phyloP scores from a whole-genome alignment of 768 basidiomycete genomes.

The Termitomyces heimii region DNA sequence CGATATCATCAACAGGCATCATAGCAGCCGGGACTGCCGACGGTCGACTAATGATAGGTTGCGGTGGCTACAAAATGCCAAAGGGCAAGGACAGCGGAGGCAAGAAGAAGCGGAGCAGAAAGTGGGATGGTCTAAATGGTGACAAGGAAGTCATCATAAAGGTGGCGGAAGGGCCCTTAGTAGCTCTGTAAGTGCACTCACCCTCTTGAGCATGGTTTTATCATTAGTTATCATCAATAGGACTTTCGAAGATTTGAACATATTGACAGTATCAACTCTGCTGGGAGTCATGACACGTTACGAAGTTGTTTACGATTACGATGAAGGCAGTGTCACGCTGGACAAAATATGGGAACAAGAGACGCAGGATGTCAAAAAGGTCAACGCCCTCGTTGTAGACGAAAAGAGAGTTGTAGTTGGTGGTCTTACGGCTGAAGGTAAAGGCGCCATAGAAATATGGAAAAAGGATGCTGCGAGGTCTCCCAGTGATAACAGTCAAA shows the following conservation, averaged over 20 bases:
- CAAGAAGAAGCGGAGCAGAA: slow-evolving; percentile 52
- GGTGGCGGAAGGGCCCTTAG: slow-evolving; percentile 69
- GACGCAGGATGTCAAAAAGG: slow-evolving; percentile 45
- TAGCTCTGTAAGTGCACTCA: slow-evolving; percentile 47
- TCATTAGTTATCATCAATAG: slow-evolving; percentile 24
- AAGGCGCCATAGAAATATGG: slow-evolving; percentile 65
- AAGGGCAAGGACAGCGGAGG: slow-evolving; percentile 8
- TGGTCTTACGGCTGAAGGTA: slow-evolving; percentile 51
- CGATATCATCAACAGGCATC: slow-evolving; percentile 52
- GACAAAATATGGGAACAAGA: slow-evolving; percentile 42
- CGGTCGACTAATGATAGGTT: slow-evolving; percentile 65
- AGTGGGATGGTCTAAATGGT: slow-evolving; percentile 65
- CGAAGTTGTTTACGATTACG: slow-evolving; percentile 33
- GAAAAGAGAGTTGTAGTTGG: slow-evolving; percentile 50
- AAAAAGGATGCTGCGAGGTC: slow-evolving; percentile 17
- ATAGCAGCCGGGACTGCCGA: slow-evolving; percentile 73
- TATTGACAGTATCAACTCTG: slow-evolving; percentile 52
- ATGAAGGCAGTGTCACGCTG: slow-evolving; percentile 31
- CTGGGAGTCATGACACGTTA: slow-evolving; percentile 52
- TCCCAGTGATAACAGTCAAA: not conserved
- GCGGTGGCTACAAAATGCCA: slow-evolving; percentile 53
- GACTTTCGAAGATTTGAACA: slow-evolving; percentile 40
- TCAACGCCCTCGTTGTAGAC: slow-evolving; percentile 53
- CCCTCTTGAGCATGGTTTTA: not conserved
- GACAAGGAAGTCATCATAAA: slow-evolving; percentile 40